phyloP scores from a whole-genome alignment of 805 yeast species.

The Metschnikowia koreensis region DNA sequence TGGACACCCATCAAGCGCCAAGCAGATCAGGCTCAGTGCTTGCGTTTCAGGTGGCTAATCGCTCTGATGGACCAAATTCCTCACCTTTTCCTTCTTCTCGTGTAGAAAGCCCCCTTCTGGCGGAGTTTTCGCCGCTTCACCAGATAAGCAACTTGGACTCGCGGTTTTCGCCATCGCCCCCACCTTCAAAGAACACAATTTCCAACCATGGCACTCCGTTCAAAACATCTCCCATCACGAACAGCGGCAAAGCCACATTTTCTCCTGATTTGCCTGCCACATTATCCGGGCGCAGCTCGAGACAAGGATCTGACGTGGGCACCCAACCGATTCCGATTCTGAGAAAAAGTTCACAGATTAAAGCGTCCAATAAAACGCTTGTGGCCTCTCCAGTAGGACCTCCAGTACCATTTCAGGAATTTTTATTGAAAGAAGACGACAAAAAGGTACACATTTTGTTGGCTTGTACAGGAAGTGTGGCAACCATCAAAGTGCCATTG shows the following conservation, averaged over 20 bases:
- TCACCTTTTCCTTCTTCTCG: constrained; percentile 3
- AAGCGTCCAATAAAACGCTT: constrained; percentile 48
- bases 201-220: constrained; percentile 2
- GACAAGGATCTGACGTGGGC: constrained; percentile 16
- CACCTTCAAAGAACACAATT: constrained; percentile 3
- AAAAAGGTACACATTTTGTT: constrained; percentile 82
- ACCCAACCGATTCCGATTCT: constrained; percentile 15
- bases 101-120: constrained; percentile 10
- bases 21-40: constrained; percentile 13
- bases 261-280: constrained; percentile 9
- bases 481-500: constrained; percentile 88
- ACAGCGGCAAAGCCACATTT: constrained; percentile 7
- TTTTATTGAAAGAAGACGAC: constrained; percentile 66
- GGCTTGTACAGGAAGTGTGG: constrained; percentile 96
- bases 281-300: constrained; percentile 11
- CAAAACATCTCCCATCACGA: constrained; percentile 6
- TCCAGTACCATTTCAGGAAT: constrained; percentile 72
- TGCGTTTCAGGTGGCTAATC: constrained; percentile 6
- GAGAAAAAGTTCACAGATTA: constrained; percentile 21
- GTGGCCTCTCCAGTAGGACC: constrained; percentile 58
- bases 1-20: constrained; percentile 6
- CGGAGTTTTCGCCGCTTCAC: not conserved
- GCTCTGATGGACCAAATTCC: not conserved
- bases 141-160: constrained; percentile 6
- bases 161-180: constrained; percentile 13